Conservation (phyloP, 768 basidiomycete genomes). For the Leccinum pellstonianum region DNA sequence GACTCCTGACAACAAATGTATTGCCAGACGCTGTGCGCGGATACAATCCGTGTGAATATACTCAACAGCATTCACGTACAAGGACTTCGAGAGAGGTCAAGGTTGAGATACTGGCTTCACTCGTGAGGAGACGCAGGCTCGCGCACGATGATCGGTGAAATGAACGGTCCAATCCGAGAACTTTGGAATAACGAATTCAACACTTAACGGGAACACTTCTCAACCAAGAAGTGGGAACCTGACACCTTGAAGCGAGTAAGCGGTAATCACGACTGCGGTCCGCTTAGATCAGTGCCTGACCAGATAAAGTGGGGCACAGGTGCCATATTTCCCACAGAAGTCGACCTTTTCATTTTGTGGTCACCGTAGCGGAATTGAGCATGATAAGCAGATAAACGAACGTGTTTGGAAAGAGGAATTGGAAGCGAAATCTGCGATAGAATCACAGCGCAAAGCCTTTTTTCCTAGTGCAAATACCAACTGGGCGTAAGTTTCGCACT, state of each 20-base stretch:
- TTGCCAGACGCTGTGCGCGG: neutral
- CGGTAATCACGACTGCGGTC: constrained; percentile 24
- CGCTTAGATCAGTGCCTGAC: constrained; percentile 30
- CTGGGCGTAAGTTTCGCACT: constrained; percentile 3
- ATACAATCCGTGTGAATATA: constrained; percentile 8
- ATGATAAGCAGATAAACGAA: constrained; percentile 21
- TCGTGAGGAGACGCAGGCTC: constrained; percentile 18
- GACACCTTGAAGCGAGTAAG: constrained; percentile 27
- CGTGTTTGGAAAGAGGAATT: constrained; percentile 6
- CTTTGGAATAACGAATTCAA: constrained; percentile 27
- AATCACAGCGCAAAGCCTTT: neutral
- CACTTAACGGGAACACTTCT: constrained; percentile 12
- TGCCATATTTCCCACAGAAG: constrained; percentile 21
- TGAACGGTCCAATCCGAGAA: constrained; percentile 23
- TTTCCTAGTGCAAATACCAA: neutral
- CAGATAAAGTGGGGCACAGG: constrained; percentile 24
- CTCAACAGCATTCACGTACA: constrained; percentile 4
- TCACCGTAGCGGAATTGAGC: constrained; percentile 11
- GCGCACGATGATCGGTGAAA: constrained; percentile 24
- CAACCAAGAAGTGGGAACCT: constrained; percentile 18
- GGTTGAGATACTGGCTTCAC: constrained; percentile 16
- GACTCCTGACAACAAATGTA: neutral
- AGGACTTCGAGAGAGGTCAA: constrained; percentile 8
- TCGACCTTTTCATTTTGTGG: constrained; percentile 28
- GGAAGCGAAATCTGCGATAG: constrained; percentile 7